phyloP scores from a whole-genome alignment of 2,329 filamentous ascomycete species.

The Gnomoniopsis smithogilvyi region DNA sequence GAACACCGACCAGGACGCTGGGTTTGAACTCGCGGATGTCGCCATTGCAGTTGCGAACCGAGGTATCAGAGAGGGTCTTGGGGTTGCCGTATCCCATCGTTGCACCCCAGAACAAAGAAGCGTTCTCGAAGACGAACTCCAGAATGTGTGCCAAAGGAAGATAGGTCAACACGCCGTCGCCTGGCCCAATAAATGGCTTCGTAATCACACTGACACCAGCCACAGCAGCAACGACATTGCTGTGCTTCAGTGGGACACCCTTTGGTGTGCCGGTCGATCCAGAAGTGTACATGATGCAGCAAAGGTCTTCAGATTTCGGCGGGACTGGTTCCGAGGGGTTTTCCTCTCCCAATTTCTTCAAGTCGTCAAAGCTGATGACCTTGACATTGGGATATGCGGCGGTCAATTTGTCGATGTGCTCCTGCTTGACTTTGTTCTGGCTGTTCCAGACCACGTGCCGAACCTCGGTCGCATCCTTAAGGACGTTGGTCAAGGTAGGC shows the following conservation, averaged over 20 bases:
- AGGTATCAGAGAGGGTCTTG: slow-evolving; percentile 77
- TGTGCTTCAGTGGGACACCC: slow-evolving; percentile 74
- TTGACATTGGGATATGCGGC: slow-evolving; percentile 44
- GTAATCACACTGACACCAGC: slow-evolving; percentile 77
- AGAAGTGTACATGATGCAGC: slow-evolving; percentile 72
- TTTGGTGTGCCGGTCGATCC: slow-evolving; percentile 81
- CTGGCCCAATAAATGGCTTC: slow-evolving; percentile 71
- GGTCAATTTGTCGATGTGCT: slow-evolving; percentile 47
- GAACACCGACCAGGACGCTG: slow-evolving; percentile 80
- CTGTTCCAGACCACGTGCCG: slow-evolving; percentile 53
- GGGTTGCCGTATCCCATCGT: slow-evolving; percentile 89
- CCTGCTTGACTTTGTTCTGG: slow-evolving; percentile 49
- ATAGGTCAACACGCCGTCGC: slow-evolving; percentile 77
- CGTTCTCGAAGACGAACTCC: slow-evolving; percentile 87
- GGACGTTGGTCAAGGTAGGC: slow-evolving; percentile 51
- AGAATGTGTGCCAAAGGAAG: slow-evolving; percentile 85
- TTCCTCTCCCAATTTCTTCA: slow-evolving; percentile 52
- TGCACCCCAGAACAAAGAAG: slow-evolving; percentile 78
- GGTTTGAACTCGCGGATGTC: slow-evolving; percentile 85
- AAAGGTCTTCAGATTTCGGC: slow-evolving; percentile 69
- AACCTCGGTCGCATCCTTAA: slow-evolving; percentile 49
- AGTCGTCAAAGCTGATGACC: slow-evolving; percentile 49
- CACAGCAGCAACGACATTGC: slow-evolving; percentile 70
- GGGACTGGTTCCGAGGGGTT: slow-evolving; percentile 67
- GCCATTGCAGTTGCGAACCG: slow-evolving; percentile 80